Evolutionary conservation across 2,329 filamentous ascomycete genomes (phyloP).

Genomic region (Ambrosiella xylebori): DNA sequence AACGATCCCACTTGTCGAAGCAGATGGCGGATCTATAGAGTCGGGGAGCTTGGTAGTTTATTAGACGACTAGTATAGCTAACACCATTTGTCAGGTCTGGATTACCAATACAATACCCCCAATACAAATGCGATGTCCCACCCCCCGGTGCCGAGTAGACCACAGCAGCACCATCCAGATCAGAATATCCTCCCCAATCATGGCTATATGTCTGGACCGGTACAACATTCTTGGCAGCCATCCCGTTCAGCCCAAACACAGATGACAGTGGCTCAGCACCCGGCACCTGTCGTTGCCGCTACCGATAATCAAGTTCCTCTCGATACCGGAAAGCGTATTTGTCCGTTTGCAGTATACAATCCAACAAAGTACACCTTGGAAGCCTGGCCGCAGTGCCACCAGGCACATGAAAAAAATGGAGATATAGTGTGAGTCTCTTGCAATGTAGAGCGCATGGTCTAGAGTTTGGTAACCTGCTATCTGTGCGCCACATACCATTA

Average conservation of each 20-base stretch:
- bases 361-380: constrained; percentile 6
- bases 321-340: constrained; percentile 6
- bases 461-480: background rate
- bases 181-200: too few relatives aligned
- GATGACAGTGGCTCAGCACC: too few relatives aligned
- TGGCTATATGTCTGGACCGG: too few relatives aligned
- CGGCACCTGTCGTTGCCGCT: background rate
- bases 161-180: too few relatives aligned
- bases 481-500: background rate
- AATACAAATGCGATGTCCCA: too few relatives aligned
- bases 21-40: too few relatives aligned
- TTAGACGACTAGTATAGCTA: background rate
- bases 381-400: constrained; percentile 11
- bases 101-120: background rate
- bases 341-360: constrained; percentile 11
- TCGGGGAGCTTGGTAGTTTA: too few relatives aligned
- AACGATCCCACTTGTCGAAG: too few relatives aligned
- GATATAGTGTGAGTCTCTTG: constrained; percentile 12
- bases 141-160: too few relatives aligned
- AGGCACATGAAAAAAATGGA: constrained; percentile 12
- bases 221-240: background rate
- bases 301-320: background rate
- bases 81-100: background rate
- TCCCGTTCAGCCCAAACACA: background rate
- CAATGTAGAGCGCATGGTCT: background rate